Evolutionary conservation across 192 early-diverging fungal genomes (phyloP), one percentile per base, ranked within the genome.

Genomic region (Coemansia sp.): DNA sequence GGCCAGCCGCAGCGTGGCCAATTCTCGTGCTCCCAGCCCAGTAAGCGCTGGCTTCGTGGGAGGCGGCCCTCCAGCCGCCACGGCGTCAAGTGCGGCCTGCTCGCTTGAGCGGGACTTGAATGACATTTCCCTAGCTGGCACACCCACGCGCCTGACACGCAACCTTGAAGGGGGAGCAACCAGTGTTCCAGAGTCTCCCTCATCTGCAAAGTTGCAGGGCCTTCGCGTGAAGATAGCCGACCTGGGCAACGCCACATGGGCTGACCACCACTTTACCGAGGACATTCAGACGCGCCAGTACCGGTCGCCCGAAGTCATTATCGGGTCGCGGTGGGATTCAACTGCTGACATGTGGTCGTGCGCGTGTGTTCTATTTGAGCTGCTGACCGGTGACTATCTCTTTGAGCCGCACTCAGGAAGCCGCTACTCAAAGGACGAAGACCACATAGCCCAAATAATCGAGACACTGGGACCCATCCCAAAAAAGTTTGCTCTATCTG

Each of bases 281-380:
- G 94, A 96, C 71, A 97, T 98, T 62, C 96, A 98, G 82, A 98
- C 96, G 38, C 89, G 96, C 56, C 94, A 98, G 75, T 98, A 98
- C 70, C 88, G 96, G 60, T 92, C 90, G 9, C 96, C 96, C 24
- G 96, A 98, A 71, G 96, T 95, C 2, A 95, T 97, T 59, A 79
- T 97, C 18, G 96, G 96, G 3, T 84, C 89, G 21, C 82, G 85
- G 37, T 98, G 95, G 89, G 90, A 93, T 35, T 64, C 89, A 6
- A 89, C 87, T 31, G 89, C 94, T 5, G 96, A 98, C 73, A 87
- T 95, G 26, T 98, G 96, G 96, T 93, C 91, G 61, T 83, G 95
- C 35, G 96, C 93, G 16, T 96, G 94, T 79, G 90, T 98, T 84
- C 83, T 94, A 0, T 98, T 98, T 73, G 95, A 98, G 79, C 84